Percentiles rank a stretch among this genome's conserved stretches.
These are phyloP conservation scores for Ochetophila trinervis DNA, from an alignment of 306 rosid genomes.

Conservation along the genomic window DNA sequence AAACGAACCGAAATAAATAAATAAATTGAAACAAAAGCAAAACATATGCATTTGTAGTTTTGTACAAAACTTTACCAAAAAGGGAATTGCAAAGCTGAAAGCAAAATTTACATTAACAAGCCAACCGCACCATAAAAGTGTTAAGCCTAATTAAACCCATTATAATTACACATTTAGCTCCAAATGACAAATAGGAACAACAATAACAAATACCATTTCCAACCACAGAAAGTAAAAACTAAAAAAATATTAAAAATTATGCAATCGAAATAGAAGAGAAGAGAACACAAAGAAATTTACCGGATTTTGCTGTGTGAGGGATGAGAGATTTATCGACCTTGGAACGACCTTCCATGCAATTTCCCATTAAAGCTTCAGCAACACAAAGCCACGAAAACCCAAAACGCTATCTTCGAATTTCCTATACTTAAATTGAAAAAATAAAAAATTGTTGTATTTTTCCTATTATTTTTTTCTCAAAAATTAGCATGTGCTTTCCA, in stretches of 20 bases:
- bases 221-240: background rate
- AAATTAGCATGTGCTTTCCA: too few relatives aligned
- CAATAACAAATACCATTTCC: background rate
- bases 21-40: too few relatives aligned
- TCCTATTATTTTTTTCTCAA: background rate
- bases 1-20: too few relatives aligned
- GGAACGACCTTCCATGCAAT: constrained; percentile 19
- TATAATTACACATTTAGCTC: background rate
- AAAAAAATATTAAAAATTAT: background rate
- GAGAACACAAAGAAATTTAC: background rate
- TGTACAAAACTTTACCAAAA: too few relatives aligned
- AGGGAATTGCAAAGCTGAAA: too few relatives aligned
- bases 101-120: too few relatives aligned
- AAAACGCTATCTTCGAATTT: background rate
- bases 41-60: too few relatives aligned
- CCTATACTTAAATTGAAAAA: background rate
- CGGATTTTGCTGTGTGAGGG: constrained; percentile 10
- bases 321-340: constrained; percentile 9
- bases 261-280: background rate
- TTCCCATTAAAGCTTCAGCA: constrained; percentile 13
- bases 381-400: background rate
- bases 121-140: too few relatives aligned
- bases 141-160: too few relatives aligned
- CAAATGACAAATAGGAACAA: background rate
- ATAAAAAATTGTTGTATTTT: background rate